Evolutionary conservation across 2,329 filamentous ascomycete species (phyloP), one percentile per base, ranked within the genome.

Genomic region (Aspergillus pseudoglaucus): DNA sequence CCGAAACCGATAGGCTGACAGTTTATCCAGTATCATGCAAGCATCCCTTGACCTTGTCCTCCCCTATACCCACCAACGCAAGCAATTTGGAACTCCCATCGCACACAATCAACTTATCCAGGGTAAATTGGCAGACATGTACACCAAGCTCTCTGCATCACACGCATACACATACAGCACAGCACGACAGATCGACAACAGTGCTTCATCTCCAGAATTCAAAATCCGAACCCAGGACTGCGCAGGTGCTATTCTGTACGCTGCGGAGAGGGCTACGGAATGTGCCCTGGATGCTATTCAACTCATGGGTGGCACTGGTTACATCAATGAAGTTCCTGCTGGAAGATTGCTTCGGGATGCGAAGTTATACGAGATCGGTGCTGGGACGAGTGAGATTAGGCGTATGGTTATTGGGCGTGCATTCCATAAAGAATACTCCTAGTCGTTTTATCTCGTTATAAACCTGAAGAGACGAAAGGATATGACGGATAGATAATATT

Each of bases 121-220:
- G 70, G 91, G 88, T 48, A 91, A 90, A 65, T 78, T 97, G 41
- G 90, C 93, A 47, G 90, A 97, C 67, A 96, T 98, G 90, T 94
- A 97, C 72, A 96, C 90, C 42, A 95, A 95, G 69, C 80, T 93
- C 50, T 85, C 88, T 60, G 90, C 87, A 9, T 84, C 85, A 14
- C 77, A 83, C n/a, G 80, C 90, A 2, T 96, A 95, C 70, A 97
- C 91, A 0, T 95, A 95, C 63, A 74, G 78, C 33, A 90, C 90
- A 0, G 93, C 93, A 3, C 78, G 80, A 42, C 78, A 80, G 2
- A 85, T 96, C 17, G 91, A 96, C 59, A 87, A 91, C 66, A 73
- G 81, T 10, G 84, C 83, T 15, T 58, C 44, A 1, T 46, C 55
- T 5, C 54, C 60, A 5, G 57, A 58, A 27, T 52, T 63, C 9